Base-by-base conservation (phyloP, 2,329 filamentous ascomycete species). In the Claviceps paspali region DNA sequence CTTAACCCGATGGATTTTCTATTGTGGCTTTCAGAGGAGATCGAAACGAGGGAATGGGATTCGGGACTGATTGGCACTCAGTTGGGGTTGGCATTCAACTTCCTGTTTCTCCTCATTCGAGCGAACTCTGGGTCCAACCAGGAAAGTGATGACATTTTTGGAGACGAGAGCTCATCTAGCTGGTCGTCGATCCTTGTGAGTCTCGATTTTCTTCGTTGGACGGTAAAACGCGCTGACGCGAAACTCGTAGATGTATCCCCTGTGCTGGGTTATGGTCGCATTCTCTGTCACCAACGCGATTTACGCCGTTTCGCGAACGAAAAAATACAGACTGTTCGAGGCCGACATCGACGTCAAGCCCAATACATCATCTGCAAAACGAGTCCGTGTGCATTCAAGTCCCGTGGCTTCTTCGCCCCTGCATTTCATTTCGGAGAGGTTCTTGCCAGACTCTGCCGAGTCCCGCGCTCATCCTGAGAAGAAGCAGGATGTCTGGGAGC, bases 261-360 rank as follows among this genome's bases (percentile, higher is more conserved):
- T 86, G 6, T 76, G 86, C n/a, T 79, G 83, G 62, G 53, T 71
- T 0, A 66, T 95, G 17, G 68, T 74, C 1, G 45, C 67, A 18
- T 60, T 83, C 31, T 86, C 84, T n/a, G 53, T 72, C 28, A 53
- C 70, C 21, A 98, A 98, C 59, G 77, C 85, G 3, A 67, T 79
- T 51, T 88, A 87, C 57, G 83, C 86, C 21, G 81, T 94, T 55
- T 73, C 71, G 38, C 79, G 85, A 48, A 84, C 77, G 50, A 79
- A 86, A 42, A 76, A 83, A 50, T 98, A 98, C 62, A 78, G 91
- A 46, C 68, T 98, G 22, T 98, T 98, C 58, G 85, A 93, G 59
- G 78, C 76, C 44, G 76, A 79, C 27, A 80, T 96, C 44, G 85
- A 96, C 40, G 66, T 72, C 35, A 63, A 73, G 18, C 80, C 82